Percentiles rank a stretch among this genome's conserved stretches.
Conservation (phyloP, 2,329 filamentous ascomycete species). For the Apiospora malaysiana region DNA sequence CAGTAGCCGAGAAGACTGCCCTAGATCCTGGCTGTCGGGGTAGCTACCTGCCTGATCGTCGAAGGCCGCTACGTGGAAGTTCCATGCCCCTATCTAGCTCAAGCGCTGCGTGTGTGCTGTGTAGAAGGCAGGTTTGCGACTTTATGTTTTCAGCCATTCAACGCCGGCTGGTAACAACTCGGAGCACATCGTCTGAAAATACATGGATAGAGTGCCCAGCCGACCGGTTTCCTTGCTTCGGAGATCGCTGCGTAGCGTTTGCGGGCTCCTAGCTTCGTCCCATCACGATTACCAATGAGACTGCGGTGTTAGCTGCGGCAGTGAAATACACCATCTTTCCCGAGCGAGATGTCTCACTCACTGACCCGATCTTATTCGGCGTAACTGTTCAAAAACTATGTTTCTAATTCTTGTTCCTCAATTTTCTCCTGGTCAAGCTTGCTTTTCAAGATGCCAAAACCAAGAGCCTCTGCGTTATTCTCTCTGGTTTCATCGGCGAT, state of each 20-base stretch:
- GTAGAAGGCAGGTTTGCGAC: not conserved
- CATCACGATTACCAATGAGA: not conserved
- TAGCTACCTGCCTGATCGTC: not conserved
- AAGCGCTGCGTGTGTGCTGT: not conserved
- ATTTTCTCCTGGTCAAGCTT: not conserved
- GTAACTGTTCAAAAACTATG: not conserved
- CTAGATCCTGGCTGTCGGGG: not conserved
- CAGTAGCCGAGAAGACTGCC: too few species aligned
- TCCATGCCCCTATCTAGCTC: not conserved
- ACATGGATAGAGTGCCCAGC: not conserved
- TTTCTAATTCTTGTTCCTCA: not conserved
- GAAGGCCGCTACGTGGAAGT: not conserved
- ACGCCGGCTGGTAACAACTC: not conserved
- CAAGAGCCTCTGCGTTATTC: too few species aligned
- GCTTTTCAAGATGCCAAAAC: not conserved
- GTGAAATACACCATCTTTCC: not conserved
- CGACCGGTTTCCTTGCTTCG: not conserved
- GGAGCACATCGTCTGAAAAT: too few species aligned
- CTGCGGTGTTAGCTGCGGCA: not conserved
- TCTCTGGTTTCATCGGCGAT: not conserved
- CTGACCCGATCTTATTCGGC: not conserved
- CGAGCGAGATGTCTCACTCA: not conserved
- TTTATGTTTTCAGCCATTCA: not conserved
- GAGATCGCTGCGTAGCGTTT: not conserved
- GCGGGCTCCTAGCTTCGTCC: not conserved